Conservation (phyloP, 495 filamentous ascomycete species). For the Aspergillus coremiiformis region DNA sequence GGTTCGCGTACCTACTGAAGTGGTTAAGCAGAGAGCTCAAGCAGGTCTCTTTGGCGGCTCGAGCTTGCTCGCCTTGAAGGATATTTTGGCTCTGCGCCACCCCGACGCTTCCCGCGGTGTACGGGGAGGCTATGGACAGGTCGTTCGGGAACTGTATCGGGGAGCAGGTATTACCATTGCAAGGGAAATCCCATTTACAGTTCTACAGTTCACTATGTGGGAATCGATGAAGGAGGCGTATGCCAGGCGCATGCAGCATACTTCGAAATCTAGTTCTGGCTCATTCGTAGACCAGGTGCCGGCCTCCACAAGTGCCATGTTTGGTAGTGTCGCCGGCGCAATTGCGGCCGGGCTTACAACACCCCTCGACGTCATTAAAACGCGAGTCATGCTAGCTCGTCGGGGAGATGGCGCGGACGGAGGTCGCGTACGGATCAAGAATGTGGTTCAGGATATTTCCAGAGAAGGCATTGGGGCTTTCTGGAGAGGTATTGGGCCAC, state of each 20-base stretch:
- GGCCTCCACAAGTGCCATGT: constrained; percentile 74
- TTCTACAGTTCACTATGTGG: constrained; percentile 96
- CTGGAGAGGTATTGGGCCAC: constrained; percentile 80
- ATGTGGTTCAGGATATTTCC: constrained; percentile 59
- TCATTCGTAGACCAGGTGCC: constrained; percentile 37
- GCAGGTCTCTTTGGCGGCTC: constrained; percentile 59
- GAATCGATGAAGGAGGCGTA: constrained; percentile 72
- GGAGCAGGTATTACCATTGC: constrained; percentile 88
- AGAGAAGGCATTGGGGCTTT: constrained; percentile 69
- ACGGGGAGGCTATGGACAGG: constrained; percentile 42
- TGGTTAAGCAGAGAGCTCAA: constrained; percentile 94
- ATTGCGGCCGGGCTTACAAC: constrained; percentile 86
- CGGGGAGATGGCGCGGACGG: constrained; percentile 26
- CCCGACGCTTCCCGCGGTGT: constrained; percentile 24
- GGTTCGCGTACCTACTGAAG: constrained; percentile 89
- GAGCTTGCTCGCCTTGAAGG: constrained; percentile 49
- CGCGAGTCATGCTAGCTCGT: constrained; percentile 81
- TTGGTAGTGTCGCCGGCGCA: constrained; percentile 76
- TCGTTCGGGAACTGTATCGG: constrained; percentile 79
- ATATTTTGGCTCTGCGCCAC: constrained; percentile 55
- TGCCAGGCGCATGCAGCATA: constrained; percentile 26
- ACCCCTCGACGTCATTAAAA: constrained; percentile 94
- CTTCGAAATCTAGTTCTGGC: not conserved
- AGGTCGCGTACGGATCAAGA: constrained; percentile 46
- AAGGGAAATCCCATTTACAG: constrained; percentile 93